Evolutionary conservation across 768 basidiomycete genomes (phyloP), one percentile per base, ranked within the genome.

Genomic region (Pulveroboletus sp.): DNA sequence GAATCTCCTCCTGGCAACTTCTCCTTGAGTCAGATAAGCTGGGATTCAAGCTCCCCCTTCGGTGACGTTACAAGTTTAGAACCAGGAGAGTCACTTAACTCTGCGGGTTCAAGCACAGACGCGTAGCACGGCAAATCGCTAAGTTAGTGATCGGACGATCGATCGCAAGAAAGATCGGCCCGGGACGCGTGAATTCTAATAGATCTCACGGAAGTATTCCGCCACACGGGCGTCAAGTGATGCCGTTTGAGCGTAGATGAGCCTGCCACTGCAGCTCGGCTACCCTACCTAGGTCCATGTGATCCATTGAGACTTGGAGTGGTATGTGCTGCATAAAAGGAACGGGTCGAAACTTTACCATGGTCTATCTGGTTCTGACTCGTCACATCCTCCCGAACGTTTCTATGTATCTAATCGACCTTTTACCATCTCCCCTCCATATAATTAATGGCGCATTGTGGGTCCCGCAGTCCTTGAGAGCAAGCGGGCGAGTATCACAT

Each of bases 401-500:
- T 49, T 34, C 51, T 50, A 68, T 68, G 66, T 53, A 57, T 48
- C 56, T 58, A 10, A 47, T 66, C 29, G 62, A 73, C 56, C 60
- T 82, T 50, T 69, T 84, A 52, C 79, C 79, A 24, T 77, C 78
- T 1, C 80, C 81, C 23, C 69, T 75, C 38, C 71, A 77, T 17
- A 68, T 83, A 50, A 65, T 81, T 51, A 70, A 72, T 34, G 70
- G 79, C 16, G 73, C 72, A 14, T 51, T 79, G 17, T 76, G 73
- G 24, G 55, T 77, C 23, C 65, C 80, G 45, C 73, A 72, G 45
- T 77, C 79, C 6, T 67, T 74, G 32, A 63, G 74, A 48, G 63
- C 66, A 27, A 62, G 54, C 51, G 53, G 66, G 50, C 65, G 68
- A 50, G 41, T 63, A 13, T 49, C 67, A 6, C 55, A 60, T 43